Conservation (phyloP, 139 green algal species). For the Chlorella sp. region DNA sequence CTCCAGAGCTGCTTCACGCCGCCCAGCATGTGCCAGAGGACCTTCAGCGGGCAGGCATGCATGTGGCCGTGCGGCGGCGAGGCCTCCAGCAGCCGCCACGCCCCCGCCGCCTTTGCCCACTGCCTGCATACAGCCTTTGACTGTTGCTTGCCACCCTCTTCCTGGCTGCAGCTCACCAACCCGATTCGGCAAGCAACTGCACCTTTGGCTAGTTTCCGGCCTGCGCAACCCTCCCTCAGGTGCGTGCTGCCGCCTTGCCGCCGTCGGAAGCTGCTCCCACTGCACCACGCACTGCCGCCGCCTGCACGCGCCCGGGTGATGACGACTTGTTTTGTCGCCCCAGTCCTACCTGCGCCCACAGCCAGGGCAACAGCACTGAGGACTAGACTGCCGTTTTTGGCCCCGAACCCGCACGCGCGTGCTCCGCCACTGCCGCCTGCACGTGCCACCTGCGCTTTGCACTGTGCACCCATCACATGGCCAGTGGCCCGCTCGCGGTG, state of each 20-base stretch:
- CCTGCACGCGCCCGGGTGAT: constrained; percentile 17
- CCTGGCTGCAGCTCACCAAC: not conserved
- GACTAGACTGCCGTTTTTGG: constrained; percentile 47
- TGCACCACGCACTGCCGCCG: not conserved
- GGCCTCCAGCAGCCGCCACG: no score
- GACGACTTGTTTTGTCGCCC: constrained; percentile 52
- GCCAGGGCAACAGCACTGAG: constrained; percentile 44
- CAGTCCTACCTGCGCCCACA: constrained; percentile 51
- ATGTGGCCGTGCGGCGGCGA: no score
- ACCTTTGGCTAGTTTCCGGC: no score
- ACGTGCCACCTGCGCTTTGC: not conserved
- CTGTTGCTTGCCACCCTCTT: not conserved
- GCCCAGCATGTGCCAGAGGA: no score
- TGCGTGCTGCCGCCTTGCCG: not conserved
- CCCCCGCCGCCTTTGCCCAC: no score
- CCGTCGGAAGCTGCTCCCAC: not conserved
- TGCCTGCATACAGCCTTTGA: no score
- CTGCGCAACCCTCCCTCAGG: no score
- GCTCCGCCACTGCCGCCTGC: not conserved
- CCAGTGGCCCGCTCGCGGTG: constrained; percentile 16
- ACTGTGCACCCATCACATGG: not conserved
- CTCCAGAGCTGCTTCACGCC: no score
- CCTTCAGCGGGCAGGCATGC: no score
- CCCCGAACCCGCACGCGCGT: constrained; percentile 29
- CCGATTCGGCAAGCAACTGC: no score